These are phyloP conservation scores for Rhynchospora tenuis DNA, from an alignment of 176 grass and related monocot genomes.

Conservation along the genomic window DNA sequence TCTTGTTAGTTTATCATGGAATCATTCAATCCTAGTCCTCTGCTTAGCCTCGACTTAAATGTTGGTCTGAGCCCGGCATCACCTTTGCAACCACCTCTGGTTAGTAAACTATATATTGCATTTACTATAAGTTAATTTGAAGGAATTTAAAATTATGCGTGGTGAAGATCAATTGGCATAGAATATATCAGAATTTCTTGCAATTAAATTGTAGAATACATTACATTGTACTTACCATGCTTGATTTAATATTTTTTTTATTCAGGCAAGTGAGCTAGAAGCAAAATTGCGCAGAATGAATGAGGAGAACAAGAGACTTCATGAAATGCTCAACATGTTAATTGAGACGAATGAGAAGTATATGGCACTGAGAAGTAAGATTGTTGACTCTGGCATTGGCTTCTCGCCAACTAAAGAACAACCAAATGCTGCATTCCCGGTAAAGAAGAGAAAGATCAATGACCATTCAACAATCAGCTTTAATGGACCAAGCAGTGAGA, in stretches of 20 bases:
- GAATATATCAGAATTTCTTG: background rate
- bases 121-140: background rate
- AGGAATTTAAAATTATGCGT: background rate
- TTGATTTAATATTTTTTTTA: background rate
- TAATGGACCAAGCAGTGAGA: background rate
- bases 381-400: background rate
- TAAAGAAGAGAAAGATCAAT: constrained; percentile 44
- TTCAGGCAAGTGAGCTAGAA: constrained; percentile 36
- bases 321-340: constrained; percentile 36
- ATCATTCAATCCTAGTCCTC: background rate
- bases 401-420: background rate
- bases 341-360: constrained; percentile 23
- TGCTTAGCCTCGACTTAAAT: constrained; percentile 51
- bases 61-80: constrained; percentile 14
- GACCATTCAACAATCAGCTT: constrained; percentile 18
- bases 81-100: background rate
- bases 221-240: background rate
- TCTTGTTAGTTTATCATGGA: constrained; percentile 27
- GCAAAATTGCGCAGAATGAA: constrained; percentile 33
- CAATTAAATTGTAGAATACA: too few relatives aligned
- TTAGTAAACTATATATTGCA: background rate
- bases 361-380: background rate
- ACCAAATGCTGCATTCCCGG: background rate
- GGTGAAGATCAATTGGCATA: background rate
- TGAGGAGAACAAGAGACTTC: constrained; percentile 55